Evolutionary conservation across 129 eudicot genomes (phyloP), one percentile per base, ranked within the genome.

Genomic region (Dittrichia graveolens): DNA sequence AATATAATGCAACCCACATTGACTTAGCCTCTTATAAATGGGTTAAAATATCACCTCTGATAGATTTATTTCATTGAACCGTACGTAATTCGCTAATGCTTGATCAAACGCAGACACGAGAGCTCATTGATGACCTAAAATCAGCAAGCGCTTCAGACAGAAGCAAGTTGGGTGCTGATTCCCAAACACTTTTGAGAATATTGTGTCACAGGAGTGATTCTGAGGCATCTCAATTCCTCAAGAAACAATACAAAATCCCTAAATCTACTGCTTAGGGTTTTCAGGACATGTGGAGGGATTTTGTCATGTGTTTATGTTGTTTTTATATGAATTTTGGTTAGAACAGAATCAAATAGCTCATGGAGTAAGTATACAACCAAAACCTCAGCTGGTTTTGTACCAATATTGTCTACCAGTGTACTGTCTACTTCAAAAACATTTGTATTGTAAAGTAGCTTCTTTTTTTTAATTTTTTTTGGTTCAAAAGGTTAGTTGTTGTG

Each of bases 241-340:
- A 94, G 94, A 94, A 94, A 79, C 99, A 94, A 69, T 94, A 78
- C 85, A 94, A 84, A 78, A 90, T 94, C 70, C 99, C 99, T 66
- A 94, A 90, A 65, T 90, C 99, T 63, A 78, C 75, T 79, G 84
- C 91, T 79, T 92, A 84, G 86, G 41, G 19, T 63, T 74, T 72
- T 16, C 48, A 44, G 5, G 16, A 38, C 74, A 16, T 34, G 49
- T 44, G 14, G 34, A 56, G 50, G 46, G 65, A 49, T 46, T 65
- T 62, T 53, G 39, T 43, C 66, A 16, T 58, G 55, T 43, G 24
- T 10, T 2, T 67, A 11, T 47, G 75, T 37, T 71, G 64, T 42
- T 42, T 61, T 57, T 76, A 31, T 65, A 54, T 11, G 66, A 34
- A 39, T 75, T 76, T 66, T 67, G 68, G 68, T 76, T 67, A 67